Evolutionary conservation across 2,329 filamentous ascomycete genomes (phyloP), one percentile per base, ranked within the genome.

Genomic region (Alternaria sp.): DNA sequence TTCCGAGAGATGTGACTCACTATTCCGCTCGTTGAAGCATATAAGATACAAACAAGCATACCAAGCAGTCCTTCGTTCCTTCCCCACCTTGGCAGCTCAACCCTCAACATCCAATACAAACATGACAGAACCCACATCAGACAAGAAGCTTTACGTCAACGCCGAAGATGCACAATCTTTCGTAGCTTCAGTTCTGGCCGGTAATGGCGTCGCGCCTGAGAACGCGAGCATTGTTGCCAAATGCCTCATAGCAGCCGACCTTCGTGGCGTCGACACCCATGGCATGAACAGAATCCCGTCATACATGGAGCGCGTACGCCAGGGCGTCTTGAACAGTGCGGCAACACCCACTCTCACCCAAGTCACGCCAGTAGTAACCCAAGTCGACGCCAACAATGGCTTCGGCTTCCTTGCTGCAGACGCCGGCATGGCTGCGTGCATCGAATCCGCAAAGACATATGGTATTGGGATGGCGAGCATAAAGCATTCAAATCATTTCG

Each of bases 211-310:
- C 0, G 79, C 88, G 0, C 55, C 77, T 0, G 76, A 82, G 1
- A 86, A 91, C 66, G 90, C 92, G 6, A 67, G 79, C 4, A 88
- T 88, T 40, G 81, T 93, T 13, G 88, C 91, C 15, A 80, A 82
- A 65, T 91, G 89, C 65, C 86, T 95, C 1, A 85, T 94, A 1
- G 87, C 87, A 26, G 92, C 92, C 11, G 92, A 95, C 69, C 85
- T 94, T 0, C 89, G 92, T 26, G 92, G 92, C 57, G 89, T 93
- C n/a, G 92, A 95, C 73, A 93, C 91, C 0, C 92, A 95, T 74
- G 92, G 90, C 63, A 88, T 91, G 77, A 93, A 92, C 77, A 89
- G 92, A 6, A 88, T 95, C 46, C 91, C 91, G 0, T 92, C 90
- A 0, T 95, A 95, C 81, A 87, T 93, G 81, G 85, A 87, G 52